Conservation (phyloP, 2,329 filamentous ascomycete species). For the Colletotrichum lindemuthianum region DNA sequence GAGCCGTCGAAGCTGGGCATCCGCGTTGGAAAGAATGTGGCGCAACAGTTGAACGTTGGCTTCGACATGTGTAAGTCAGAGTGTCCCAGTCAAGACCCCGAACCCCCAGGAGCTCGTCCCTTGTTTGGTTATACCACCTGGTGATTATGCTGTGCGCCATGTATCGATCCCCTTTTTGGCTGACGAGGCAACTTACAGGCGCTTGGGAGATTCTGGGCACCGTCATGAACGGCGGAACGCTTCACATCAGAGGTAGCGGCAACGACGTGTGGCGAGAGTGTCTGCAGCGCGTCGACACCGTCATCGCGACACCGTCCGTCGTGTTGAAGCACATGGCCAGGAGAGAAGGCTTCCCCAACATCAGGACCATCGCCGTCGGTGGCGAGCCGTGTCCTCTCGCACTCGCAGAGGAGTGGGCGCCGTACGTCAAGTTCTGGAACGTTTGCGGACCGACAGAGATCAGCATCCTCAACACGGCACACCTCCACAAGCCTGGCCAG, state of each 20-base stretch:
- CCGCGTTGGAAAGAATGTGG: constrained; percentile 59
- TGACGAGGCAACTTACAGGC: constrained; percentile 48
- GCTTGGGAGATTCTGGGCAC: constrained; percentile 68
- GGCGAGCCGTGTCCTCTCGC: constrained; percentile 36
- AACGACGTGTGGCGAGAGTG: constrained; percentile 36
- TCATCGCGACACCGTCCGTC: constrained; percentile 37
- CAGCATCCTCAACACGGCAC: constrained; percentile 65
- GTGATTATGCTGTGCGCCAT: background rate
- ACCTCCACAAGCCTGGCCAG: constrained; percentile 45
- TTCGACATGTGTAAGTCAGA: constrained; percentile 68
- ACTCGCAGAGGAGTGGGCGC: constrained; percentile 67
- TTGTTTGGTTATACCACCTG: no score
- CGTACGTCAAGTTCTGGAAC: constrained; percentile 61
- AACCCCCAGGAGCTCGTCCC: no score
- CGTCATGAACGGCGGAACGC: constrained; percentile 37
- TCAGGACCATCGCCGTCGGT: constrained; percentile 35
- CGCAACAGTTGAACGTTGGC: constrained; percentile 65
- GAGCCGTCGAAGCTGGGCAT: constrained; percentile 55
- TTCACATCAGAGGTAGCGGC: constrained; percentile 37
- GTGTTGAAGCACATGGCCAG: constrained; percentile 37
- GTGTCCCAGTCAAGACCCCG: constrained; percentile 10
- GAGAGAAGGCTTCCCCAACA: constrained; percentile 34
- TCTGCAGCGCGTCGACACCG: constrained; percentile 36
- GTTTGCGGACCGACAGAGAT: constrained; percentile 70
- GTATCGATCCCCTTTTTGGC: background rate